Conservation (phyloP, 2,329 filamentous ascomycete genomes). For the Thielaviopsis musarum region DNA sequence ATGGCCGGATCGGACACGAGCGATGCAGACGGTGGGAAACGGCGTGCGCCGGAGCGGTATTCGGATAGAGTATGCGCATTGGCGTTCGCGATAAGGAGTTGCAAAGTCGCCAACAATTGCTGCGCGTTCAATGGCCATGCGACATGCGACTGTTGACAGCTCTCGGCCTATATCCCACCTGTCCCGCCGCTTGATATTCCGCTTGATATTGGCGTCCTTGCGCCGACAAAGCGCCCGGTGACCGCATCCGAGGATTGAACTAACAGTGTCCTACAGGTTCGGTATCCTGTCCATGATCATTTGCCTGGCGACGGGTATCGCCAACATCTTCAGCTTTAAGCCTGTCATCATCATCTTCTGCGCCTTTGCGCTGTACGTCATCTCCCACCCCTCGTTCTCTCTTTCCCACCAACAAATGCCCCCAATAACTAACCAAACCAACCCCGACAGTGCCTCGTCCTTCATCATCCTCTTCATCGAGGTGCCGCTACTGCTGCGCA, state of each 20-base stretch:
- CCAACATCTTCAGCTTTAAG: slow-evolving; percentile 44
- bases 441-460: slow-evolving; percentile 40
- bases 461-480: slow-evolving; percentile 73
- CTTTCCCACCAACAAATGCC: not conserved
- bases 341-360: slow-evolving; percentile 33
- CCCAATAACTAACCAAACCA: not conserved
- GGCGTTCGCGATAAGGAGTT: not conserved
- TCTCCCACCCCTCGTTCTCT: not conserved
- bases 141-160: not conserved
- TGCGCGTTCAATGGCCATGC: not conserved
- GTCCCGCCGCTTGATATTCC: not conserved
- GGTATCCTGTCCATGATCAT: slow-evolving; percentile 55
- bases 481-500: slow-evolving; percentile 84
- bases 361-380: slow-evolving; percentile 35
- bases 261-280: slow-evolving; percentile 29
- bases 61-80: not conserved
- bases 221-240: not conserved
- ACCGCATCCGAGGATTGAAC: not conserved
- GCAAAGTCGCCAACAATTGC: not conserved
- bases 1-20: not conserved
- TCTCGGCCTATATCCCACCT: not conserved
- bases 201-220: too few species aligned
- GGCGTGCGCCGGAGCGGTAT: not conserved
- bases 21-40: not conserved
- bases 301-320: slow-evolving; percentile 51